Conservation (phyloP, 345 rosid genomes). For the Alliaria petiolata region DNA sequence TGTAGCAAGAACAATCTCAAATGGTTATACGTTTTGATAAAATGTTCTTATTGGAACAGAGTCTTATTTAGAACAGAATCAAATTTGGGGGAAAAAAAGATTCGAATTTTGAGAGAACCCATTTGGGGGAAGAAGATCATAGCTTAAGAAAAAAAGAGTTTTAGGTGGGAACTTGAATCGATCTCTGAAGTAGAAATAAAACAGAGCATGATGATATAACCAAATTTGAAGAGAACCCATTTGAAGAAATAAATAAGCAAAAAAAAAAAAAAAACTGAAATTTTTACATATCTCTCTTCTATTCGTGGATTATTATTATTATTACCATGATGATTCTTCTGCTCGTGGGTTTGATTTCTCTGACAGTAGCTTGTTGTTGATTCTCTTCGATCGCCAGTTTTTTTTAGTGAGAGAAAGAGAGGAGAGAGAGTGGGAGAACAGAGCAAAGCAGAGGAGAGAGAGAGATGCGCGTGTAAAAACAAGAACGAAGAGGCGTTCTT, state of each 20-base stretch:
- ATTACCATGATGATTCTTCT: constrained; percentile 57
- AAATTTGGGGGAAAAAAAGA: not conserved
- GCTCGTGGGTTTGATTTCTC: constrained; percentile 57
- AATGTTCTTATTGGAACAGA: not conserved
- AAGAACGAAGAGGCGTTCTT: constrained; percentile 52
- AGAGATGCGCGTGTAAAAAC: constrained; percentile 18
- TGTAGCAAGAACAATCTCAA: not conserved
- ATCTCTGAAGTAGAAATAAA: constrained; percentile 10
- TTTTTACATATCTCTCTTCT: not conserved
- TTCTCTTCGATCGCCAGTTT: constrained; percentile 68
- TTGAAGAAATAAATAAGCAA: not conserved
- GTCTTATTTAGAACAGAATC: not conserved
- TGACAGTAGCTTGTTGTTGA: constrained; percentile 40
- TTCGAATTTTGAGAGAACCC: constrained; percentile 3
- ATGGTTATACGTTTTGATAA: not conserved
- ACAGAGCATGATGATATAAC: constrained; percentile 12
- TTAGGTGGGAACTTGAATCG: not conserved
- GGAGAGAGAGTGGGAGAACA: constrained; percentile 1
- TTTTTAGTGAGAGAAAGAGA: constrained; percentile 21
- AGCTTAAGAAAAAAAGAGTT: not conserved
- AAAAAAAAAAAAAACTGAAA: not conserved
- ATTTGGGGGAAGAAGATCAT: not conserved
- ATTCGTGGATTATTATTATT: not conserved
- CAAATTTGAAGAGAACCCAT: constrained; percentile 3
- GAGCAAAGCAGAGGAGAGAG: constrained; percentile 1